Conservation (phyloP, 2,329 filamentous ascomycete species). For the Colletotrichum theobromicola region DNA sequence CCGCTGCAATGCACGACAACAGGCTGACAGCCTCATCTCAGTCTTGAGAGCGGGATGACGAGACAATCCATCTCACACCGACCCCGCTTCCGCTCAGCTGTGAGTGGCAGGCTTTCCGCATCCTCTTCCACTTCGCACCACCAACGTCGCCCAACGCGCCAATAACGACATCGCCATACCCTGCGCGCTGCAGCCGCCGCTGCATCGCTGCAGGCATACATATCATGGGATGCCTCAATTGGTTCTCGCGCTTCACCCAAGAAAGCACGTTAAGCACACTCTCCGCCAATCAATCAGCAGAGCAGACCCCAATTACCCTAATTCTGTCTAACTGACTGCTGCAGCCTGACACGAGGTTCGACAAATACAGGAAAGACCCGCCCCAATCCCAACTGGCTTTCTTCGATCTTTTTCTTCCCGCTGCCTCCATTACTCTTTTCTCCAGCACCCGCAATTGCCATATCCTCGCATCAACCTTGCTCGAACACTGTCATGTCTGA, state of each 20-base stretch:
- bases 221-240: not conserved
- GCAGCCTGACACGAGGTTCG: not conserved
- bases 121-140: not conserved
- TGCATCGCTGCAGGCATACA: too few relatives aligned
- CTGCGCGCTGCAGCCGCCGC: too few relatives aligned
- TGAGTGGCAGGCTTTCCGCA: not conserved
- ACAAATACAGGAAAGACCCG: not conserved
- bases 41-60: too few relatives aligned
- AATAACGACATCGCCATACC: too few relatives aligned
- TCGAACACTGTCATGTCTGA: not conserved
- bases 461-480: not conserved
- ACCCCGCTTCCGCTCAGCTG: not conserved
- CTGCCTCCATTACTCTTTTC: not conserved
- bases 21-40: too few relatives aligned
- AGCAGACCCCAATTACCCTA: not conserved
- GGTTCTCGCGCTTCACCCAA: not conserved
- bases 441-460: not conserved
- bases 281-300: not conserved
- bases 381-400: not conserved
- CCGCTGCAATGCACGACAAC: too few relatives aligned
- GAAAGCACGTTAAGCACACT: not conserved
- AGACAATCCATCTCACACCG: not conserved
- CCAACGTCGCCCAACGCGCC: too few relatives aligned
- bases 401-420: not conserved
- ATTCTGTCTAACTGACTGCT: not conserved